Evolutionary conservation across 192 early-diverging fungal species (phyloP).

Genomic region (Haplosporangium gracile): DNA sequence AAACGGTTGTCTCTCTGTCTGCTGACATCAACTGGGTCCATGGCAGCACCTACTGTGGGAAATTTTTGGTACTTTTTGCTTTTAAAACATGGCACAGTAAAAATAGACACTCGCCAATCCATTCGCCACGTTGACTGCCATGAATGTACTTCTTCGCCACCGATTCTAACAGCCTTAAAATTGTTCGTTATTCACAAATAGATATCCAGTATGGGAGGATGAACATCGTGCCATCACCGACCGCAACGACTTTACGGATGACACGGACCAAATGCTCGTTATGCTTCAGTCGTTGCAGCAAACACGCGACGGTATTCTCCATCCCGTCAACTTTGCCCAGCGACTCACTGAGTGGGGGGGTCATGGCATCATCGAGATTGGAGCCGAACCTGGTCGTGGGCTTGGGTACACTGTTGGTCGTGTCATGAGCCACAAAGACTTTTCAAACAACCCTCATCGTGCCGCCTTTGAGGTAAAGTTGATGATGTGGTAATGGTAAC

Average conservation of each 20-base stretch:
- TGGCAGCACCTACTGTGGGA: not conserved
- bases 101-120: not conserved
- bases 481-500: not conserved
- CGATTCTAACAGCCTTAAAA: not conserved
- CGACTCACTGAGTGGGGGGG: conserved; percentile 62
- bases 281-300: conserved; percentile 65
- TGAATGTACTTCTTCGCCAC: not conserved
- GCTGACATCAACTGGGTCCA: not conserved
- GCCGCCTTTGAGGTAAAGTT: conserved; percentile 46
- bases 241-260: conserved; percentile 50
- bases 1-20: not conserved
- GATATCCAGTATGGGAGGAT: conserved; percentile 48
- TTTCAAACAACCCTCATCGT: conserved; percentile 58
- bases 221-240: conserved; percentile 19
- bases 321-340: conserved; percentile 64
- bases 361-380: conserved; percentile 63
- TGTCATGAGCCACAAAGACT: conserved; percentile 61
- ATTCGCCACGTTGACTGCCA: not conserved
- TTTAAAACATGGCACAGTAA: not conserved
- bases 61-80: not conserved
- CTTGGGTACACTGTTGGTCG: conserved; percentile 63
- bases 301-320: conserved; percentile 55
- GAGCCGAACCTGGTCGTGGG: conserved; percentile 65
- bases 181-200: not conserved
- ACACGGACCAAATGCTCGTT: conserved; percentile 70